These are phyloP conservation scores for Ricinus communis DNA, from an alignment of 345 rosid genomes.

Conservation along the genomic window DNA sequence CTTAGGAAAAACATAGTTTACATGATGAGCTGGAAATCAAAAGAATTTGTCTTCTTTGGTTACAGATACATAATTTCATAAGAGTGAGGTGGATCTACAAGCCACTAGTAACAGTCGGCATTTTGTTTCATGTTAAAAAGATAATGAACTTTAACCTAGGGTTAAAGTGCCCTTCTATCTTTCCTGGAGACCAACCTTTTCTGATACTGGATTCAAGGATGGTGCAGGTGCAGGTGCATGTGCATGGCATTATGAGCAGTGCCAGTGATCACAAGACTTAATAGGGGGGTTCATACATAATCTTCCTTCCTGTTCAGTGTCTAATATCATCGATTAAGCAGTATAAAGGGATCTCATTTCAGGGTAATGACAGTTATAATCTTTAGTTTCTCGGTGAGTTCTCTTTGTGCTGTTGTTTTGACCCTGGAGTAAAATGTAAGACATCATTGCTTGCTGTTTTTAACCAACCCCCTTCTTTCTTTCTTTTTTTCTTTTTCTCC, in stretches of 20 bases:
- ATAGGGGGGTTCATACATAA: conserved; percentile 18
- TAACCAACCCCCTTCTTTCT: too few species aligned
- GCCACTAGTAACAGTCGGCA: not conserved
- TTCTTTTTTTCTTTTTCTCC: too few species aligned
- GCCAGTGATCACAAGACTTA: conserved; percentile 18
- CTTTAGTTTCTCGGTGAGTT: too few species aligned
- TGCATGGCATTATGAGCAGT: conserved; percentile 20
- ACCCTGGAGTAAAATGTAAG: too few species aligned
- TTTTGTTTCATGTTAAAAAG: not conserved
- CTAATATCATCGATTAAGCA: not conserved
- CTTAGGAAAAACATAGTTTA: too few species aligned
- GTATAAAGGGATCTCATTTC: too few species aligned
- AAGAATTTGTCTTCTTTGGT: conserved; percentile 6
- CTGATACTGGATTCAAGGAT: conserved; percentile 15
- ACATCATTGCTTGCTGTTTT: too few species aligned
- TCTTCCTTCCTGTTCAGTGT: not conserved
- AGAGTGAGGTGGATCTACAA: not conserved
- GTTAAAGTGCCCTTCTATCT: conserved; percentile 21
- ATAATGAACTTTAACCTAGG: conserved; percentile 19
- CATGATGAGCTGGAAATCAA: conserved; percentile 29
- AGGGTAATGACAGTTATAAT: too few species aligned
- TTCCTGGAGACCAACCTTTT: conserved; percentile 16
- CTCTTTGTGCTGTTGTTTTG: too few species aligned
- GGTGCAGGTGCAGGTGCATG: conserved; percentile 34
- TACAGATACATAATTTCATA: not conserved